Base-by-base conservation (phyloP, 1,139 yeast species). In the Debaryomycetaceae sp. region DNA sequence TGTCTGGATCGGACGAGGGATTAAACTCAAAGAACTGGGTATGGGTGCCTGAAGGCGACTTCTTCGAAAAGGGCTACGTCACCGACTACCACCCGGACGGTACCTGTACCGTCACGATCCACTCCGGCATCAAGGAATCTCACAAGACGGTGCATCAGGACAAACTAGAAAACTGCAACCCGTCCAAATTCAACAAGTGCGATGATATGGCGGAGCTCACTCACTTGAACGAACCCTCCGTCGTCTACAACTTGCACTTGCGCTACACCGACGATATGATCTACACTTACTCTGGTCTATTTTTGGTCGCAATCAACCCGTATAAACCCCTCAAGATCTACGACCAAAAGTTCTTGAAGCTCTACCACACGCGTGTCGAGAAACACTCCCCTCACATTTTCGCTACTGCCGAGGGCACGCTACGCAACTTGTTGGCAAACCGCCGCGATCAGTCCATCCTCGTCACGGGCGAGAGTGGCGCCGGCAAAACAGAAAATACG, bases 401-500 rank as follows among this genome's bases (percentile, higher is more conserved):
- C 53, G 93, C 95, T 2, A 77, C 82, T 19, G 83, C 97, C 0
- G 96, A 90, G 47, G 74, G 76, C 26, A 94, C 98, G 1, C 83
- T 76, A 43, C 69, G 85, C 35, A 82, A 79, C 44, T 63, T 90
- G 53, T 60, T 85, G 14, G 65, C 69, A 19, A 77, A 80, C 41
- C 68, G 62, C 29, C 77, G 76, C 44, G 81, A 87, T 52, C 98
- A 92, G 55, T 77, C 93, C 12, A 85, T 92, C 30, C 62, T 92
- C 31, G 97, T 92, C 10, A 92, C 98, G 2, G 99, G 99, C 37
- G 99, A 92, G 51, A 81, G 95, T 18, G 99, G 98, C 37, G 98
- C 98, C 0, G 98, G 98, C 33, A 90, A 90, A 51, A 90, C 98
- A 0, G 98, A 90, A 55, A 90, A 85, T 43, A 90, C 98, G n/a